Evolutionary conservation across 306 rosid species (phyloP).

Genomic region (Sophora flavescens): DNA sequence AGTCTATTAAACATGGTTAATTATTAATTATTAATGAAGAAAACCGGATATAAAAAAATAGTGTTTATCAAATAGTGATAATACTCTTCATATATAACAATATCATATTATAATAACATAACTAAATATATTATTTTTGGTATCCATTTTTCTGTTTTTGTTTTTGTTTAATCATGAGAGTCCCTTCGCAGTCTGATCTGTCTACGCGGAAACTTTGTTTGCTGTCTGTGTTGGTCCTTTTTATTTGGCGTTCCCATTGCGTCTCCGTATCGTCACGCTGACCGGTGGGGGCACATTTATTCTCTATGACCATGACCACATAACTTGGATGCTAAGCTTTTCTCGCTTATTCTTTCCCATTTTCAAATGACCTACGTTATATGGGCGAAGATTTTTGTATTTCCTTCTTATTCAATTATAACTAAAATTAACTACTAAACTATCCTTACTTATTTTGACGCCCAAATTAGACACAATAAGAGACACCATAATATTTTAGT

Average conservation of each 20-base stretch:
- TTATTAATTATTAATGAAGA: not conserved
- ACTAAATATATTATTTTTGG: no score
- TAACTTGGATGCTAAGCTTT: constrained; percentile 50
- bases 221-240: constrained; percentile 31
- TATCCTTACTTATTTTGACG: no score
- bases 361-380: not conserved
- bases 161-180: not conserved
- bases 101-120: no score
- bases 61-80: no score
- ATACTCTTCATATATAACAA: no score
- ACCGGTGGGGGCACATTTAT: constrained; percentile 47
- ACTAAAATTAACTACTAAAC: no score
- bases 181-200: constrained; percentile 55
- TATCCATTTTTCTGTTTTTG: not conserved
- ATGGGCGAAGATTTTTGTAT: no score
- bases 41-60: constrained; percentile 7
- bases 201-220: constrained; percentile 81
- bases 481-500: no score
- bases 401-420: no score
- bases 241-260: constrained; percentile 71
- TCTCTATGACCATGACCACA: constrained; percentile 45
- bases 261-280: constrained; percentile 75
- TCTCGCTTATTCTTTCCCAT: not conserved
- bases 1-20: not conserved
- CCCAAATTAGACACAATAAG: no score